These are phyloP conservation scores for Monosporascus sp. DNA, from an alignment of 2,329 filamentous ascomycete genomes.

Conservation along the genomic window DNA sequence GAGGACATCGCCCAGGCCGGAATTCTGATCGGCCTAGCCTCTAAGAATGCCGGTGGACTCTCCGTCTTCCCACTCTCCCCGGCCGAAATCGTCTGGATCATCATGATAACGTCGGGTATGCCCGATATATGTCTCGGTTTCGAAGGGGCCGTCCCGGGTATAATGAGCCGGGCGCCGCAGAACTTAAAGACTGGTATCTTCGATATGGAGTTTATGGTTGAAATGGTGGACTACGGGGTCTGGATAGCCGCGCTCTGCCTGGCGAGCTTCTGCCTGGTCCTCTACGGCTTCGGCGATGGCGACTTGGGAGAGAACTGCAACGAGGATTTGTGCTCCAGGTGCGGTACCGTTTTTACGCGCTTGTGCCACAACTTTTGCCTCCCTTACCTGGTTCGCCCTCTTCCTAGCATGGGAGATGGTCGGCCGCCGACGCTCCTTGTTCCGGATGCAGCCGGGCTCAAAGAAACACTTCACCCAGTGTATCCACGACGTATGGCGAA, in stretches of 20 bases:
- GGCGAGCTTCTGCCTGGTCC: conserved; percentile 56
- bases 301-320: conserved; percentile 58
- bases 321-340: conserved; percentile 45
- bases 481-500: conserved; percentile 63
- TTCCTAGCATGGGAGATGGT: conserved; percentile 78
- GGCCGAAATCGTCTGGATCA: conserved; percentile 77
- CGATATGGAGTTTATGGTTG: conserved; percentile 58
- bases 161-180: conserved; percentile 64
- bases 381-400: conserved; percentile 69
- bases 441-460: conserved; percentile 63
- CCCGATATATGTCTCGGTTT: conserved; percentile 75
- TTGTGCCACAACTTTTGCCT: conserved; percentile 68
- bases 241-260: conserved; percentile 64
- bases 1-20: conserved; percentile 68
- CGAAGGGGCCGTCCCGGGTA: conserved; percentile 63
- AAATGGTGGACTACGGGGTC: conserved; percentile 63
- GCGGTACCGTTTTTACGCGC: conserved; percentile 65
- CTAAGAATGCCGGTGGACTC: conserved; percentile 59
- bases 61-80: conserved; percentile 71
- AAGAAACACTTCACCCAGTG: conserved; percentile 60
- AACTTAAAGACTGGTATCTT: conserved; percentile 58
- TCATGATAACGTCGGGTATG: conserved; percentile 71
- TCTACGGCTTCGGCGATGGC: conserved; percentile 54
- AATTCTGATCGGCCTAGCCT: conserved; percentile 64
- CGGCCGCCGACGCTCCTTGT: conserved; percentile 66